Evolutionary conservation across 371 early-diverging fungal species (phyloP), one percentile per base, ranked within the genome.

Genomic region (Sanchytrium tribonematis): DNA sequence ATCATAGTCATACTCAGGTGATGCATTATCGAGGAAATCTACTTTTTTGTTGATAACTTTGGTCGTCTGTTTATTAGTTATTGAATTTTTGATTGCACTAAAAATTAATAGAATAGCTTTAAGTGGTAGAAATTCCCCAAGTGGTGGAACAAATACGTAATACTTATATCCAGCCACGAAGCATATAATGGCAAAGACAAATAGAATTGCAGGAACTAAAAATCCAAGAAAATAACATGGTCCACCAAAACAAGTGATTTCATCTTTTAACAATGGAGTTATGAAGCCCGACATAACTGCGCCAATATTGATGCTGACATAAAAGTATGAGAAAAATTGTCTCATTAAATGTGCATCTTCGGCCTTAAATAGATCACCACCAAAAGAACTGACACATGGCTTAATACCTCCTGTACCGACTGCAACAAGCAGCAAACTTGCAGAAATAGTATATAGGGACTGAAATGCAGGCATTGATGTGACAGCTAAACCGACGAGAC

Each of bases 381-480:
- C 83, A 71, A 86, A 81, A 1, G 87, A 71, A 29, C 84, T 81
- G 67, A 87, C 83, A 74, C 83, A 82, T 66, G 86, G 79, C 76
- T 91, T 91, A 75, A 92, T 91, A 69, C 91, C 89, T 66, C 93
- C 93, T 1, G 91, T 88, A 70, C 90, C 89, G 68, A 87, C 76
- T 31, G 88, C 84, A 68, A 91, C 86, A 69, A 91, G 77, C 69
- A 84, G 28, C 66, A 85, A 83, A 12, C 86, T 83, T 0, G 86
- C 81, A 66, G 85, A 76, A 29, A 83, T 83, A 71, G 77, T 75
- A 12, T 80, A 76, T 66, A 74, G 76, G 65, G 75, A 78, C 71
- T 86, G 80, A 28, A 79, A 75, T 16, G 75, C 66, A 32, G 82
- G 76, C 29, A 82, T 75, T 0, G 88, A 76, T 17, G 86, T 83